A percentile compares a stretch with the other conserved stretches of the same genome.
phyloP scores from a whole-genome alignment of 768 basidiomycete genomes.

The Clitopilus hobsonii region DNA sequence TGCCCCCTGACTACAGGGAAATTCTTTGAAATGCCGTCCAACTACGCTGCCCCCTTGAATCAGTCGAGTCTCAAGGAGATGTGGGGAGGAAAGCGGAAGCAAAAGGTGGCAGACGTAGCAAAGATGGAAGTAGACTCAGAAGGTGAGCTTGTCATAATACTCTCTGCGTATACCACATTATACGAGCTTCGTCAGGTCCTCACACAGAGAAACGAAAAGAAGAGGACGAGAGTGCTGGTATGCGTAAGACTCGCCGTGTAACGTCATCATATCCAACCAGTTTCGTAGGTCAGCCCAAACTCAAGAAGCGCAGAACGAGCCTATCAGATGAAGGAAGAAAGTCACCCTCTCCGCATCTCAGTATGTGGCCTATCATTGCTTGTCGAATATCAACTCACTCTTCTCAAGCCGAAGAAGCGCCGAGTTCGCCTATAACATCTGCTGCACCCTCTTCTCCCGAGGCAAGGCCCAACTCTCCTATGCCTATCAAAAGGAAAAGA shows the following conservation, averaged over 20 bases:
- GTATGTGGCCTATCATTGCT: not conserved
- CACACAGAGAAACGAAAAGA: slow-evolving; percentile 21
- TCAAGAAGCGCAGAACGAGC: slow-evolving; percentile 50
- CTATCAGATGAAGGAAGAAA: slow-evolving; percentile 44
- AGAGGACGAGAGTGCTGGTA: slow-evolving; percentile 15
- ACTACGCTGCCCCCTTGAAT: slow-evolving; percentile 65
- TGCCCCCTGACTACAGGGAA: slow-evolving; percentile 41
- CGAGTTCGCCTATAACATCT: slow-evolving; percentile 5
- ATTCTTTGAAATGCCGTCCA: slow-evolving; percentile 72
- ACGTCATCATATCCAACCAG: not conserved
- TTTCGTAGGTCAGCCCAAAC: slow-evolving; percentile 25
- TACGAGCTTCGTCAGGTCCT: not conserved
- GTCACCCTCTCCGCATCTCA: not conserved
- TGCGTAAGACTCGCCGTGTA: slow-evolving; percentile 1
- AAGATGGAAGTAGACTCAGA: not conserved
- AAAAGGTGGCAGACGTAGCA: slow-evolving; percentile 20
- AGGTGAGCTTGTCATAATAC: not conserved
- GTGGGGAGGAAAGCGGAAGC: slow-evolving; percentile 43
- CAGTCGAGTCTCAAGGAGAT: slow-evolving; percentile 76
- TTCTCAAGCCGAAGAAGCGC: not conserved
- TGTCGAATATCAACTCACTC: not conserved
- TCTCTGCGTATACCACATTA: not conserved
- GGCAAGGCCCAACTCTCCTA: slow-evolving; percentile 5
- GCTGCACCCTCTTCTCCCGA: slow-evolving; percentile 10
- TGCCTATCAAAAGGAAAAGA: slow-evolving; percentile 15